Evolutionary conservation across 441 rosid genomes (phyloP).

Genomic region (Croton setiger): DNA sequence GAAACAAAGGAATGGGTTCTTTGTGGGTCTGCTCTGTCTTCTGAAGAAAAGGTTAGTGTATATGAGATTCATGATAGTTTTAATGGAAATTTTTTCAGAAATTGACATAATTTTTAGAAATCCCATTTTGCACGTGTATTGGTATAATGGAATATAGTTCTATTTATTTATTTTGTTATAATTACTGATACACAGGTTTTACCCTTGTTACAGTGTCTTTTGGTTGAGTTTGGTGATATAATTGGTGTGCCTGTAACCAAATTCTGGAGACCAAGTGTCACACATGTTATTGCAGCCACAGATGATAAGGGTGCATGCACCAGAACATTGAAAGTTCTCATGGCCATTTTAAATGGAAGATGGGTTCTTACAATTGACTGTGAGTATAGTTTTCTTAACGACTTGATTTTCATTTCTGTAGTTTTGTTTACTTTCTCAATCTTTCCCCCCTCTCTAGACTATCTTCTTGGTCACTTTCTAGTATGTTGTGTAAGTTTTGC

Average conservation of each 20-base stretch:
- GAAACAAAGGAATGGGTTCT: slow-evolving; percentile 50
- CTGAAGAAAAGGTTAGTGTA: slow-evolving; percentile 66
- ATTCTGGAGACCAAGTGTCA: slow-evolving; percentile 68
- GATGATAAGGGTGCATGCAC: slow-evolving; percentile 67
- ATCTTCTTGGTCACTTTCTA: background rate
- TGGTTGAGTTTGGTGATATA: slow-evolving; percentile 53
- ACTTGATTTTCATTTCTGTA: background rate
- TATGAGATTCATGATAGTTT: background rate
- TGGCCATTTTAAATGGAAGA: slow-evolving; percentile 75
- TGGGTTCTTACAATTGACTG: slow-evolving; percentile 79
- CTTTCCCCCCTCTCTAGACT: background rate
- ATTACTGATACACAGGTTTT: slow-evolving; percentile 16
- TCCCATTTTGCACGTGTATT: background rate
- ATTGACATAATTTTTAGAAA: background rate
- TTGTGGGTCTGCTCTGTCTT: slow-evolving; percentile 85
- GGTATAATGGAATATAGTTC: background rate
- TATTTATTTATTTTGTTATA: background rate
- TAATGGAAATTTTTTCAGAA: background rate
- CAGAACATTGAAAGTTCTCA: slow-evolving; percentile 78
- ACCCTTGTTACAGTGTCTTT: slow-evolving; percentile 38
- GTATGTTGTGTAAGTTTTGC: background rate
- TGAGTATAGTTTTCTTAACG: slow-evolving; percentile 33
- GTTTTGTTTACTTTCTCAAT: background rate
- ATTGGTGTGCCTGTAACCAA: slow-evolving; percentile 57
- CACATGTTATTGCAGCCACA: slow-evolving; percentile 83